Percentiles rank a stretch among this genome's conserved stretches.
These are phyloP conservation scores for Ehretia macrophylla DNA, from an alignment of 257 asterid genomes.

Conservation along the genomic window DNA sequence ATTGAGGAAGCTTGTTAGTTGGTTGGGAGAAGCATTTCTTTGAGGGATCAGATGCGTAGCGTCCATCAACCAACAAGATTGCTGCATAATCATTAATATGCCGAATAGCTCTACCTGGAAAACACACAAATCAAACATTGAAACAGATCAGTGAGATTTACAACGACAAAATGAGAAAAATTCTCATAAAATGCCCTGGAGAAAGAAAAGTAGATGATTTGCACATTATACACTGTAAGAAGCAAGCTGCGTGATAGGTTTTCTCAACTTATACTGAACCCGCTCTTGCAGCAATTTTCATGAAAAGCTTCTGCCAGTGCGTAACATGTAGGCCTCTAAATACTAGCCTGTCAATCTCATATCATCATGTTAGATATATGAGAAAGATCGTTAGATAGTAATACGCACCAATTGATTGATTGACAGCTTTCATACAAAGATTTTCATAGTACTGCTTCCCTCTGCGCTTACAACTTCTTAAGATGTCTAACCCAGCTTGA, in stretches of 20 bases:
- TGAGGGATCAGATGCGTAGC: slow-evolving; percentile 63
- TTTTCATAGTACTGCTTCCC: slow-evolving; percentile 93
- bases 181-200: not conserved
- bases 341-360: too few species aligned
- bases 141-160: not conserved
- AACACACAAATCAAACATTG: not conserved
- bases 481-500: slow-evolving; percentile 60
- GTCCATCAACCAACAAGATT: slow-evolving; percentile 81
- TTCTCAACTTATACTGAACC: not conserved
- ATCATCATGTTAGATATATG: too few species aligned
- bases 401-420: slow-evolving; percentile 85
- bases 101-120: slow-evolving; percentile 93
- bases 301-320: too few species aligned
- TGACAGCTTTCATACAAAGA: slow-evolving; percentile 97
- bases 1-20: slow-evolving; percentile 73
- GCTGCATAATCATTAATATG: slow-evolving; percentile 85
- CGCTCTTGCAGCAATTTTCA: too few species aligned
- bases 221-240: not conserved
- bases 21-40: slow-evolving; percentile 50
- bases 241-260: not conserved
- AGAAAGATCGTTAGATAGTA: not conserved
- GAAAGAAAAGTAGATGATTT: not conserved
- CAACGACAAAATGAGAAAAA: not conserved
- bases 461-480: slow-evolving; percentile 72
- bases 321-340: too few species aligned